phyloP scores from a whole-genome alignment of 139 green algal species.

The Pseudopediastrum boryanum region DNA sequence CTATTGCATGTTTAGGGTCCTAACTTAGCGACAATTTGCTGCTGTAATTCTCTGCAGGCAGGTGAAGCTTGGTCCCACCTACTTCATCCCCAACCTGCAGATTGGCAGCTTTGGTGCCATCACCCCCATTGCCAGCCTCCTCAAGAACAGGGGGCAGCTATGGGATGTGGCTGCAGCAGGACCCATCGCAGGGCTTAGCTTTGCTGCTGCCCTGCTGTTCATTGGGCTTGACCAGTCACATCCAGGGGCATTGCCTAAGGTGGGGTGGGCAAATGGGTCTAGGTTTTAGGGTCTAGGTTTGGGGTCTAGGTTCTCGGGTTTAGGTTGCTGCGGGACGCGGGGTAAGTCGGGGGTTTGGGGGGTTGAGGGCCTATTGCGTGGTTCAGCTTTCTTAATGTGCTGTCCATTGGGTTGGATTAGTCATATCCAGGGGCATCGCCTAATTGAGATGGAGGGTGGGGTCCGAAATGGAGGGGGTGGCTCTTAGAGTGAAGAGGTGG shows the following conservation, averaged over 20 bases:
- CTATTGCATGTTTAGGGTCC: no score
- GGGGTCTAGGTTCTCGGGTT: neutral
- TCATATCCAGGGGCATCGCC: no score
- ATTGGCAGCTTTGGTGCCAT: slow-evolving; percentile 89
- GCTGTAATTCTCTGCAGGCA: slow-evolving; percentile 18
- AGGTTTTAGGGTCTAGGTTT: neutral
- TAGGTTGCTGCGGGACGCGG: no score
- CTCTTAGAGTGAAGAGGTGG: no score
- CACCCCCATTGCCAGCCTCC: slow-evolving; percentile 82
- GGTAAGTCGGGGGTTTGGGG: no score
- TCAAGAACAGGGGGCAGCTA: slow-evolving; percentile 57
- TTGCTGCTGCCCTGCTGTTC: slow-evolving; percentile 63
- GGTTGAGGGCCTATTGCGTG: no score
- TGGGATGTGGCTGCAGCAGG: slow-evolving; percentile 87
- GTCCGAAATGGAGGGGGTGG: no score
- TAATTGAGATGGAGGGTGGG: no score
- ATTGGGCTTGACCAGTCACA: slow-evolving; percentile 44
- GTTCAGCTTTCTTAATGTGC: no score
- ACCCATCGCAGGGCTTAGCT: slow-evolving; percentile 58
- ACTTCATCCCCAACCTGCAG: slow-evolving; percentile 91
- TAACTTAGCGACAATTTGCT: no score
- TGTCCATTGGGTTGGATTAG: no score
- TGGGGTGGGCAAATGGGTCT: slow-evolving; percentile 2
- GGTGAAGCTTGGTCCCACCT: slow-evolving; percentile 84
- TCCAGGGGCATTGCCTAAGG: slow-evolving; percentile 17